These are phyloP conservation scores for Penicillium lagena DNA, from an alignment of 495 filamentous ascomycete species.

Conservation along the genomic window DNA sequence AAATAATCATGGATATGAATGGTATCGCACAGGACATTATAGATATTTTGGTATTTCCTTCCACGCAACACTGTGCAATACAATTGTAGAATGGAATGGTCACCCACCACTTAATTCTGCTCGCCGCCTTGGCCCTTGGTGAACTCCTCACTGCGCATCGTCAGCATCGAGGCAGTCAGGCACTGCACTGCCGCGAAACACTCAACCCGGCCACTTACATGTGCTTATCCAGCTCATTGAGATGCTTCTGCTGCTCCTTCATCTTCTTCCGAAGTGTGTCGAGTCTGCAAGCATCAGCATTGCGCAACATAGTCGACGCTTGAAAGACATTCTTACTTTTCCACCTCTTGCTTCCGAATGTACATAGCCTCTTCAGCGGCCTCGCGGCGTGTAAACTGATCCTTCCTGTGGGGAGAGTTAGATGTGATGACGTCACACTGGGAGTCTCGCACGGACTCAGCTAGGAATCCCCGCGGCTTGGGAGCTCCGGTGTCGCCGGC, in stretches of 20 bases:
- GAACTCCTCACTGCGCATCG: conserved; percentile 53
- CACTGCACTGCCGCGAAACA: too few species aligned
- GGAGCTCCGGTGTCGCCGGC: conserved; percentile 58
- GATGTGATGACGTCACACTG: conserved; percentile 18
- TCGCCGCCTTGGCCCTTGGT: conserved; percentile 63
- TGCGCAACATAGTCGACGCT: background rate
- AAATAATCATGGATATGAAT: background rate
- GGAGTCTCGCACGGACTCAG: conserved; percentile 23
- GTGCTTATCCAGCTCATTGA: conserved; percentile 71
- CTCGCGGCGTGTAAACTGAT: conserved; percentile 82
- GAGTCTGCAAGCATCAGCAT: conserved; percentile 25
- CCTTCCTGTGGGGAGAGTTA: conserved; percentile 40
- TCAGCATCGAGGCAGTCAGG: background rate
- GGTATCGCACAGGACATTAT: background rate
- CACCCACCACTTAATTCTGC: conserved; percentile 50
- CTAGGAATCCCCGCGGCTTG: conserved; percentile 37
- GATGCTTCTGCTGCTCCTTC: conserved; percentile 62
- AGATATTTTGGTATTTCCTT: background rate
- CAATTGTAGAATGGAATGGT: background rate
- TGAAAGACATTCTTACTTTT: conserved; percentile 47
- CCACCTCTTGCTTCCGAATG: conserved; percentile 68
- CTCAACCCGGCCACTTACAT: conserved; percentile 48
- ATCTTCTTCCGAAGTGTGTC: conserved; percentile 65
- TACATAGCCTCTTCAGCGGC: conserved; percentile 71
- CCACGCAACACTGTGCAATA: too few species aligned